These are phyloP conservation scores for Cyberlindnera saturnus DNA, from an alignment of 805 yeast species.

Conservation along the genomic window DNA sequence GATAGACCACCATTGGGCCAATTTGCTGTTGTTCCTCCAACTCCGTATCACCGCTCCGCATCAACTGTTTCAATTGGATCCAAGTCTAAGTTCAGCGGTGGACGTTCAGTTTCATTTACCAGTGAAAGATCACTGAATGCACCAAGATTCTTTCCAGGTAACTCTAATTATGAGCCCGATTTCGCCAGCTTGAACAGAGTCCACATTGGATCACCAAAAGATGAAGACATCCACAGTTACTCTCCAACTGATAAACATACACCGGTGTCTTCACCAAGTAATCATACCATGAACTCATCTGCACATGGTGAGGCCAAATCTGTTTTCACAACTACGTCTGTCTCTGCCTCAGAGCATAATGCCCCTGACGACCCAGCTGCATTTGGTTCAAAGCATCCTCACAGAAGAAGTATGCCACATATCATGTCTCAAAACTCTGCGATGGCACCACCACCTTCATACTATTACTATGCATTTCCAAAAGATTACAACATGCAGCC, in stretches of 20 bases:
- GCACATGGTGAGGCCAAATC: constrained; percentile 22
- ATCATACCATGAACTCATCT: constrained; percentile 15
- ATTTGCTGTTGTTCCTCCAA: constrained; percentile 4
- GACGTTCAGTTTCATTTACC: constrained; percentile 21
- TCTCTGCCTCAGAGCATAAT: constrained; percentile 18
- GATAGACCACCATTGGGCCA: constrained; percentile 15
- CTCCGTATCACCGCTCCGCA: constrained; percentile 2
- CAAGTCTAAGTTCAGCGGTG: constrained; percentile 4
- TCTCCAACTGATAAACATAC: constrained; percentile 14
- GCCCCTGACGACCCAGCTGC: constrained; percentile 14
- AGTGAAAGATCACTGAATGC: constrained; percentile 6
- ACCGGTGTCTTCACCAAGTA: constrained; percentile 24
- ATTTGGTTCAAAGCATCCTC: constrained; percentile 9
- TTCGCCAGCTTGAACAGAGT: background rate
- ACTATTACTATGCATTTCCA: constrained; percentile 26
- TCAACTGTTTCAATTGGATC: constrained; percentile 2
- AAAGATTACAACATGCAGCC: constrained; percentile 18
- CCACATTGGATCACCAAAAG: background rate
- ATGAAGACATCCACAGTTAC: background rate
- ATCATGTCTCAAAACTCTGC: constrained; percentile 3
- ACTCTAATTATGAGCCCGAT: background rate
- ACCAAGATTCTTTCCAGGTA: constrained; percentile 5
- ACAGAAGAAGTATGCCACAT: constrained; percentile 13
- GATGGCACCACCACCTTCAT: constrained; percentile 24
- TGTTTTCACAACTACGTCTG: constrained; percentile 19